phyloP scores from a whole-genome alignment of 148 eudicot genomes.

The Silene uniflora region DNA sequence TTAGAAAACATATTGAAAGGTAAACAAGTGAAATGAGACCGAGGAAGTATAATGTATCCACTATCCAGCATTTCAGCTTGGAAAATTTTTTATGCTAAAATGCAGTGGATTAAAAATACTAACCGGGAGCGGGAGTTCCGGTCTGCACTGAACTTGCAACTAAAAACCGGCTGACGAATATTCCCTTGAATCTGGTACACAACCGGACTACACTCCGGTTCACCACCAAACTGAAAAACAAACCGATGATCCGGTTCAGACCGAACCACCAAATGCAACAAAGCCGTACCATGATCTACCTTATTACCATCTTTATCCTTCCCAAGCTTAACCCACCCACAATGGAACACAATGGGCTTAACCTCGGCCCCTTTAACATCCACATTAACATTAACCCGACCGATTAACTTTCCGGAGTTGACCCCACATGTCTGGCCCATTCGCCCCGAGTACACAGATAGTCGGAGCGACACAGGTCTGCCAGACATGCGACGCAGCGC shows the following conservation, averaged over 20 bases:
- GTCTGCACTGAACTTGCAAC: conserved; percentile 64
- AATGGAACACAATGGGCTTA: conserved; percentile 45
- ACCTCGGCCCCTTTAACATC: conserved; percentile 42
- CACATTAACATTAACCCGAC: conserved; percentile 40
- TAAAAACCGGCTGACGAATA: conserved; percentile 89
- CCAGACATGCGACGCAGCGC: conserved; percentile 53
- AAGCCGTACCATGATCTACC: too few species aligned
- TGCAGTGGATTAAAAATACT: conserved; percentile 7
- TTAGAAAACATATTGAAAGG: too few species aligned
- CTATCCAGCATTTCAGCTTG: too few species aligned
- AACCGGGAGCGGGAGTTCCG: too few species aligned
- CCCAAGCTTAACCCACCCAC: conserved; percentile 75
- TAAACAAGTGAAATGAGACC: too few species aligned
- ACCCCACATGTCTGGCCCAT: conserved; percentile 75
- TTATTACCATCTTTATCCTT: conserved; percentile 3
- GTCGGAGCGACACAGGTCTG: conserved; percentile 37
- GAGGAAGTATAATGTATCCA: too few species aligned
- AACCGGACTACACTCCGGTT: conserved; percentile 93
- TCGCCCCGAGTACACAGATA: conserved; percentile 69
- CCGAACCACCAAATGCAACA: conserved; percentile 31
- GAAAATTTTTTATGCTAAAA: too few species aligned
- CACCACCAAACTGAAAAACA: conserved; percentile 88
- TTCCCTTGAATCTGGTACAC: conserved; percentile 88
- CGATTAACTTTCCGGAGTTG: conserved; percentile 49
- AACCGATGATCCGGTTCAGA: conserved; percentile 85